phyloP scores from a whole-genome alignment of 2,329 filamentous ascomycete genomes.

The Orbilia javanica region DNA sequence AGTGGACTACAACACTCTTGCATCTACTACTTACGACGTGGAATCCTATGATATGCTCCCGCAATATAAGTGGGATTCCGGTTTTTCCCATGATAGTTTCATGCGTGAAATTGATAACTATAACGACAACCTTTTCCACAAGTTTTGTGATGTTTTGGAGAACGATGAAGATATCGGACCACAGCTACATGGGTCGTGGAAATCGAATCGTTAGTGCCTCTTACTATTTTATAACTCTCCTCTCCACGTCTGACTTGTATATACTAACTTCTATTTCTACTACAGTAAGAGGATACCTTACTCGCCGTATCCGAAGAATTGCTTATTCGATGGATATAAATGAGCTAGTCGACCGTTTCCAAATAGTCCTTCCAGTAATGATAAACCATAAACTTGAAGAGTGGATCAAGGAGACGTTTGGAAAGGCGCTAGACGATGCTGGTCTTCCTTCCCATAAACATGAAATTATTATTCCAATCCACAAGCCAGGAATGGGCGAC shows the following conservation, averaged over 20 bases:
- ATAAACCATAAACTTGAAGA: constrained; percentile 55
- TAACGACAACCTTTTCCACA: constrained; percentile 59
- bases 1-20: constrained; percentile 41
- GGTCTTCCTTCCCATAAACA: constrained; percentile 18
- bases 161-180: too few relatives aligned
- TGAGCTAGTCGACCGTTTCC: constrained; percentile 55
- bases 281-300: constrained; percentile 60
- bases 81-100: constrained; percentile 41
- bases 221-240: neutral
- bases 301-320: constrained; percentile 61
- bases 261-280: neutral
- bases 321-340: constrained; percentile 55
- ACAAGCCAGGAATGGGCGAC: constrained; percentile 51
- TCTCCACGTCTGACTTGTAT: constrained; percentile 10
- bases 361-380: constrained; percentile 59
- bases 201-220: constrained; percentile 39
- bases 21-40: constrained; percentile 53
- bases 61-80: constrained; percentile 60
- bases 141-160: constrained; percentile 45
- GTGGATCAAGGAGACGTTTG: constrained; percentile 52
- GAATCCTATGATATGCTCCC: constrained; percentile 61
- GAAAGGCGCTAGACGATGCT: constrained; percentile 46
- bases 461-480: constrained; percentile 55
- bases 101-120: constrained; percentile 54
- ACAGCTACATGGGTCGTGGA: too few relatives aligned